Conservation (phyloP, 345 rosid genomes). For the Excoecaria cochinchinensis region DNA sequence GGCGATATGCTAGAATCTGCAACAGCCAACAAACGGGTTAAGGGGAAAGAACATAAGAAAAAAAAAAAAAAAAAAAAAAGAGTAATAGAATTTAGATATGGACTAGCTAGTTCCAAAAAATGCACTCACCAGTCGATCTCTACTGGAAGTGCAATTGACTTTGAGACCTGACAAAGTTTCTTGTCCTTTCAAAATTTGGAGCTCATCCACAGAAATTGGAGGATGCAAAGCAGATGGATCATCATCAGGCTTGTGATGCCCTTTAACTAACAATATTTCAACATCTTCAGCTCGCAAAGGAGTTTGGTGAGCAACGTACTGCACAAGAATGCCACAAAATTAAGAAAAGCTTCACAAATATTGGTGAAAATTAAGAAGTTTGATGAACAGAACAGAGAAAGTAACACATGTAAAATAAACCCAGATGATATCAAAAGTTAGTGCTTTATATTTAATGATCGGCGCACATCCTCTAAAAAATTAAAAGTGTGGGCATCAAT, state of each 20-base stretch:
- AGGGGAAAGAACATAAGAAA: background rate
- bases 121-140: slow-evolving; percentile 43
- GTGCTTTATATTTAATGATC: no score
- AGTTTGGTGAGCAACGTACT: slow-evolving; percentile 25
- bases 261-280: slow-evolving; percentile 20
- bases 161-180: slow-evolving; percentile 46
- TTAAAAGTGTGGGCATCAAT: no score
- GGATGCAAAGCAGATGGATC: slow-evolving; percentile 25
- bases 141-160: slow-evolving; percentile 28
- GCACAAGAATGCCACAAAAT: slow-evolving; percentile 18
- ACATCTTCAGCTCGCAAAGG: slow-evolving; percentile 25
- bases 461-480: no score
- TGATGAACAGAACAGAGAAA: background rate
- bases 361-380: background rate
- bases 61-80: background rate
- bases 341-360: background rate
- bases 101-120: background rate
- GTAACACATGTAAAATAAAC: no score
- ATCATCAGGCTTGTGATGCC: slow-evolving; percentile 22
- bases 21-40: background rate
- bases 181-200: slow-evolving; percentile 54
- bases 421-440: no score
- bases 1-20: slow-evolving; percentile 57
- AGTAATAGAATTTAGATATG: background rate
- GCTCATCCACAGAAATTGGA: slow-evolving; percentile 30